Percentiles rank a stretch among this genome's conserved stretches.
Conservation (phyloP, 1,284 basidiomycete species). For the Takashimella tepidaria region DNA sequence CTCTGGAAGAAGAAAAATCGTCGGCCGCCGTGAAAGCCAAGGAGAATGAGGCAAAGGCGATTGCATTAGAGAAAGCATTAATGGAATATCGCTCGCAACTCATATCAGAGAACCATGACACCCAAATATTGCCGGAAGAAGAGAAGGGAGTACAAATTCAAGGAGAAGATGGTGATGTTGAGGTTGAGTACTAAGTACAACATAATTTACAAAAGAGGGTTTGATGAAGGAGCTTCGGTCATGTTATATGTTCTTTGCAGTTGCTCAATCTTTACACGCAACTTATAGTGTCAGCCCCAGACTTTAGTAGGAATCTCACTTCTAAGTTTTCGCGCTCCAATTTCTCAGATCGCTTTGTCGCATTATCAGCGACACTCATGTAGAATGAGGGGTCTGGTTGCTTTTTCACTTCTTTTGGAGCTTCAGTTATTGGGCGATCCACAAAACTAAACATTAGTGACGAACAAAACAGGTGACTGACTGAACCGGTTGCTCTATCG, state of each 20-base stretch:
- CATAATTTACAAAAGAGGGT: not conserved
- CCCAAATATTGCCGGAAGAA: not conserved
- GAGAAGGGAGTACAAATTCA: not conserved
- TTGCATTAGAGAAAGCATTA: conserved; percentile 25
- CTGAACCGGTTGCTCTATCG: not conserved
- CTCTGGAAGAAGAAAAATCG: conserved; percentile 30
- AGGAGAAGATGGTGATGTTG: not conserved
- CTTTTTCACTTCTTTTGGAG: not conserved
- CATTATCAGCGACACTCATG: conserved; percentile 24
- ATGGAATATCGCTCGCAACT: not conserved
- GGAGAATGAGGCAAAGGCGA: conserved; percentile 24
- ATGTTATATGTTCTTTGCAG: conserved; percentile 6
- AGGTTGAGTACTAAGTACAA: not conserved
- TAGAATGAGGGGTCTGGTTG: conserved; percentile 13
- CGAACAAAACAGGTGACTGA: not conserved
- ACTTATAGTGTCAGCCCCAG: not conserved
- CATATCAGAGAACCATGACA: not conserved
- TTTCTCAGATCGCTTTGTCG: conserved; percentile 19
- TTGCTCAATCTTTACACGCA: conserved; percentile 16
- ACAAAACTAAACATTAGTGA: not conserved
- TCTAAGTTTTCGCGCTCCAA: conserved; percentile 37
- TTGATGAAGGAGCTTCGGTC: not conserved
- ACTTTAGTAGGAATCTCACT: too few relatives aligned
- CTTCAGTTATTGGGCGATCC: not conserved
- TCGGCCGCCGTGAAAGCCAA: conserved; percentile 14